Evolutionary conservation across 768 basidiomycete genomes (phyloP).

Genomic region (Suillus subalutaceus): DNA sequence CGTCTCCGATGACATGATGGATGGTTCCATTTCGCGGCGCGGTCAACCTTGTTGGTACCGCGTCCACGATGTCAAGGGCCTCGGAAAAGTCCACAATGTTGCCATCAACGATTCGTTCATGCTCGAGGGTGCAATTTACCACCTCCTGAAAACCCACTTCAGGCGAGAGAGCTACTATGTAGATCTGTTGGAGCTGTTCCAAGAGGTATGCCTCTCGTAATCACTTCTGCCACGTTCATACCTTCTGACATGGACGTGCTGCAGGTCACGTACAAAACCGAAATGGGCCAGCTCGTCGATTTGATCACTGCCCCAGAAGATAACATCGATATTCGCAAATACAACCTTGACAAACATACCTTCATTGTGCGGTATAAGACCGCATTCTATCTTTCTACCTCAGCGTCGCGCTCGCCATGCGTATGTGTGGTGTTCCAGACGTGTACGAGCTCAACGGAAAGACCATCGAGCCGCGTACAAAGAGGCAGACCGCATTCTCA

Average conservation of each 20-base stretch:
- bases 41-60: constrained; percentile 96
- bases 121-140: constrained; percentile 94
- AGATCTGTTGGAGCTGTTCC: constrained; percentile 89
- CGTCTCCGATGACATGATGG: constrained; percentile 98
- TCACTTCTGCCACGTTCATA: neutral
- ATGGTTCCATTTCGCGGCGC: constrained; percentile 88
- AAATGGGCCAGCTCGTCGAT: constrained; percentile 95
- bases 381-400: constrained; percentile 99
- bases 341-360: constrained; percentile 84
- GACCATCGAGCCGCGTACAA: constrained; percentile 64
- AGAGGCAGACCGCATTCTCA: constrained; percentile 75
- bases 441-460: constrained; percentile 44
- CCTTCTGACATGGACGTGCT: neutral
- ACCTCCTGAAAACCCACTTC: constrained; percentile 87
- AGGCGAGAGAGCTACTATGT: constrained; percentile 79
- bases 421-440: constrained; percentile 66
- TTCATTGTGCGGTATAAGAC: constrained; percentile 98
- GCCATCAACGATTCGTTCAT: constrained; percentile 98
- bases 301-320: constrained; percentile 95
- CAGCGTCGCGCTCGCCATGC: constrained; percentile 93
- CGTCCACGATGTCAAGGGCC: constrained; percentile 47
- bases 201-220: constrained; percentile 56
- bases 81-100: constrained; percentile 46
- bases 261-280: constrained; percentile 81
- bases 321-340: constrained; percentile 81